Percentiles rank a stretch among this genome's conserved stretches.
phyloP scores from a whole-genome alignment of 2,329 filamentous ascomycete species.

The Dactylellina sp. region DNA sequence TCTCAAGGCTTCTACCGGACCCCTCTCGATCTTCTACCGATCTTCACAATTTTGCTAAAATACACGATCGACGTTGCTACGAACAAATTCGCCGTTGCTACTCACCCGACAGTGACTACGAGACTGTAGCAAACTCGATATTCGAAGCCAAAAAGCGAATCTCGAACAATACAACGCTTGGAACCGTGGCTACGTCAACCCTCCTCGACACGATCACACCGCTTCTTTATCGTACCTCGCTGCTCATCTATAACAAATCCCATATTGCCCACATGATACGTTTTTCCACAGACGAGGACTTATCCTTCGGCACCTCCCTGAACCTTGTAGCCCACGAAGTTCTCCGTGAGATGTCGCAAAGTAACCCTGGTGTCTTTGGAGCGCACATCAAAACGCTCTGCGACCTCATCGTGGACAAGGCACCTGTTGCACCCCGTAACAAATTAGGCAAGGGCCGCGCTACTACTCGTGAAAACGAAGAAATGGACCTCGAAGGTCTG shows the following conservation, averaged over 20 bases:
- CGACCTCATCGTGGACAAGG: constrained; percentile 82
- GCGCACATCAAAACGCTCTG: constrained; percentile 92
- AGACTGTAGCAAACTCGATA: constrained; percentile 87
- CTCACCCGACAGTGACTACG: constrained; percentile 87
- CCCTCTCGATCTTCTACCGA: constrained; percentile 77
- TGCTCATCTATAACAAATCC: constrained; percentile 91
- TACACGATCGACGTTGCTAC: constrained; percentile 89
- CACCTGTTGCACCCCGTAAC: constrained; percentile 68
- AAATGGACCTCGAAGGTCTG: constrained; percentile 70
- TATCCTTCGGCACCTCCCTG: constrained; percentile 72
- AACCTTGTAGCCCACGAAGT: constrained; percentile 81
- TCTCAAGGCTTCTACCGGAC: constrained; percentile 80
- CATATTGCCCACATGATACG: constrained; percentile 92
- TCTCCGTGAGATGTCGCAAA: constrained; percentile 86
- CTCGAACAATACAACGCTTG: constrained; percentile 71
- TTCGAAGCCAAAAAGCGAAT: constrained; percentile 88
- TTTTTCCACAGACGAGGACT: constrained; percentile 81
- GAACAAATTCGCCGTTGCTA: constrained; percentile 88
- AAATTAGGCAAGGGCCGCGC: constrained; percentile 64
- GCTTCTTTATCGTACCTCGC: constrained; percentile 83
- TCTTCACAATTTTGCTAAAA: constrained; percentile 88
- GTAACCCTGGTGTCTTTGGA: constrained; percentile 90
- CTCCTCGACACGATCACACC: constrained; percentile 83
- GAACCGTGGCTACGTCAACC: constrained; percentile 42
- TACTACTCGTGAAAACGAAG: constrained; percentile 63